phyloP scores from a whole-genome alignment of 2,329 filamentous ascomycete genomes.

The Elsinoe perseae region DNA sequence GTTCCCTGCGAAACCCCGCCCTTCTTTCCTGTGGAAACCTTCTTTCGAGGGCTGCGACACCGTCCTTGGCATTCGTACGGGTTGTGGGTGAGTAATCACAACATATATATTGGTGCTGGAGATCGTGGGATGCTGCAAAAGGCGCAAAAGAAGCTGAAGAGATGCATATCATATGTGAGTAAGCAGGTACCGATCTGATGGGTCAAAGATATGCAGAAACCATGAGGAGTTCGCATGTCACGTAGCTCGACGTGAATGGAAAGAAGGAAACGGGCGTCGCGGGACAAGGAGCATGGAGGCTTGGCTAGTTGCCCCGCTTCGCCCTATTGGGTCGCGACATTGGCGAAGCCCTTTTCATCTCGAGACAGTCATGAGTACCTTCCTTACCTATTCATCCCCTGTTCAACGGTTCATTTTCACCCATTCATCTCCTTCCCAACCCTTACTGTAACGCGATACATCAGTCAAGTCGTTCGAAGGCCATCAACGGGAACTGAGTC shows the following conservation, averaged over 20 bases:
- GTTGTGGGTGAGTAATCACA: not conserved
- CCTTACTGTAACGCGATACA: not conserved
- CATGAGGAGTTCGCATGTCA: slow-evolving; percentile 3
- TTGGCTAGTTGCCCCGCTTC: not conserved
- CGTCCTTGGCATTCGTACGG: slow-evolving; percentile 2
- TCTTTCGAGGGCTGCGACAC: not conserved
- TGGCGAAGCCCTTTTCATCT: not conserved
- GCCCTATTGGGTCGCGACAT: not conserved
- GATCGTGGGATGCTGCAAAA: not conserved
- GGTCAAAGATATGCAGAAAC: not conserved
- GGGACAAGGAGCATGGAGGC: slow-evolving; percentile 1
- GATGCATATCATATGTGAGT: not conserved
- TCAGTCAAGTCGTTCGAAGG: not conserved
- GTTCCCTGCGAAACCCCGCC: not conserved
- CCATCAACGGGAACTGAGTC: not conserved
- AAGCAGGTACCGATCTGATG: not conserved
- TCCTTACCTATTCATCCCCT: not conserved
- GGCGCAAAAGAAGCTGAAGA: not conserved
- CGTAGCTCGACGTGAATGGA: not conserved
- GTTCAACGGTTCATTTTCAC: not conserved
- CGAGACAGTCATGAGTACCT: not conserved
- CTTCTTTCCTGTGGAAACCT: not conserved
- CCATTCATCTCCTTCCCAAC: not conserved
- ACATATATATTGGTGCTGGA: not conserved
- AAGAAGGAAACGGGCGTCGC: slow-evolving; percentile 4